Conservation (phyloP, 345 rosid species). For the Leavenworthia alabamica region DNA sequence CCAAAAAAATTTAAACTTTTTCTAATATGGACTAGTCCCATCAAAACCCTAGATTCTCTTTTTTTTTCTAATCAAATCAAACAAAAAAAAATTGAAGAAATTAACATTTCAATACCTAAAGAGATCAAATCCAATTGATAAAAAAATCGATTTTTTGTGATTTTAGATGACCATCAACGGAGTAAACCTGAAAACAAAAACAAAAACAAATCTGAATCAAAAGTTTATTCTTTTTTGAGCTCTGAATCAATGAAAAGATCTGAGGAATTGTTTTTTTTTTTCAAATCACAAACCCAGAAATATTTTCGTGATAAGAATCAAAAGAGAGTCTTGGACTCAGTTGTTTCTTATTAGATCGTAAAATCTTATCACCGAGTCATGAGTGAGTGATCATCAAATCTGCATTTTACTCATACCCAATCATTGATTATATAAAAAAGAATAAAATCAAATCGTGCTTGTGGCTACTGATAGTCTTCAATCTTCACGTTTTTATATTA, state of each 20-base stretch:
- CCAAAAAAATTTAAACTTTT: slow-evolving; percentile 18
- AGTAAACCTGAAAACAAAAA: slow-evolving; percentile 30
- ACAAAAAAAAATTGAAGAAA: slow-evolving; percentile 1
- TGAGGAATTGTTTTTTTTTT: neutral
- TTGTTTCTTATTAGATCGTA: neutral
- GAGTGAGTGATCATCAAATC: neutral
- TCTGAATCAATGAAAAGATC: neutral
- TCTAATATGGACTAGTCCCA: slow-evolving; percentile 5
- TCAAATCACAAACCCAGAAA: slow-evolving; percentile 6
- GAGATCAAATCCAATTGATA: neutral
- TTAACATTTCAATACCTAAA: neutral
- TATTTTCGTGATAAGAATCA: too few relatives aligned
- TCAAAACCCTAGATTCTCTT: slow-evolving; percentile 18
- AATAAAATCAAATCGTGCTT: neutral
- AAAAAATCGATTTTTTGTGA: neutral
- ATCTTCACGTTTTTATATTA: neutral
- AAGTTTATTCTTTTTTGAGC: neutral
- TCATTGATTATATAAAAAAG: slow-evolving; percentile 6
- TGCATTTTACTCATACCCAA: slow-evolving; percentile 17
- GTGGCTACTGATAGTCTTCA: neutral
- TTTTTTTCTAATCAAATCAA: slow-evolving; percentile 18
- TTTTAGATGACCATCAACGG: slow-evolving; percentile 69
- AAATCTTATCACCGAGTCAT: slow-evolving; percentile 1
- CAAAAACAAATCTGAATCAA: slow-evolving; percentile 11
- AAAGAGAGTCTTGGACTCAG: slow-evolving; percentile 7